Conservation (phyloP, 371 early-diverging fungal species). For the Mucor racemosus region DNA sequence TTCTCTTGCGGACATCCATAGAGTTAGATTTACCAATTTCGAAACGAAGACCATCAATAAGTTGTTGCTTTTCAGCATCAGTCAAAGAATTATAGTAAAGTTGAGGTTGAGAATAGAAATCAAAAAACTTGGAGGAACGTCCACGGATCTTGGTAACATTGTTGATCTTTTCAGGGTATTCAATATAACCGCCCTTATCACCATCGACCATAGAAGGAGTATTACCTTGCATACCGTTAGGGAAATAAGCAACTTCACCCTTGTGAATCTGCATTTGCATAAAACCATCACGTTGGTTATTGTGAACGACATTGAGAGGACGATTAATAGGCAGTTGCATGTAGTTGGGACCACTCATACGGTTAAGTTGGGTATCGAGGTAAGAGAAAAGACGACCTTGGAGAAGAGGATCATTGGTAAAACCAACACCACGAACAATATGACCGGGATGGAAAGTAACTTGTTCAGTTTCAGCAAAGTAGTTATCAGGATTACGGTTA, state of each 20-base stretch:
- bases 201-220: constrained; percentile 29
- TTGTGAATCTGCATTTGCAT: constrained; percentile 31
- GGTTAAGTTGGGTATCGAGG: constrained; percentile 59
- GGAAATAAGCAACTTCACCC: constrained; percentile 40
- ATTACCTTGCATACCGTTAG: constrained; percentile 38
- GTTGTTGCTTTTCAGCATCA: constrained; percentile 44
- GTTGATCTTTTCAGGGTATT: constrained; percentile 36
- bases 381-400: constrained; percentile 61
- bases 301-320: constrained; percentile 43
- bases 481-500: constrained; percentile 59
- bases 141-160: constrained; percentile 32
- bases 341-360: constrained; percentile 55
- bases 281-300: constrained; percentile 62
- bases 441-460: constrained; percentile 48
- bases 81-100: constrained; percentile 53
- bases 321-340: constrained; percentile 60
- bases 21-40: constrained; percentile 46
- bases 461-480: constrained; percentile 64
- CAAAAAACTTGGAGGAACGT: constrained; percentile 34
- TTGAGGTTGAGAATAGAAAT: constrained; percentile 52
- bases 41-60: constrained; percentile 46
- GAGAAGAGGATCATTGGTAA: constrained; percentile 57
- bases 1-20: constrained; percentile 37
- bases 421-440: constrained; percentile 55
- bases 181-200: constrained; percentile 41